A percentile compares a stretch with the other conserved stretches of the same genome.
phyloP scores from a whole-genome alignment of 2,329 filamentous ascomycete genomes.

The Neopestalotiopsis sp. region DNA sequence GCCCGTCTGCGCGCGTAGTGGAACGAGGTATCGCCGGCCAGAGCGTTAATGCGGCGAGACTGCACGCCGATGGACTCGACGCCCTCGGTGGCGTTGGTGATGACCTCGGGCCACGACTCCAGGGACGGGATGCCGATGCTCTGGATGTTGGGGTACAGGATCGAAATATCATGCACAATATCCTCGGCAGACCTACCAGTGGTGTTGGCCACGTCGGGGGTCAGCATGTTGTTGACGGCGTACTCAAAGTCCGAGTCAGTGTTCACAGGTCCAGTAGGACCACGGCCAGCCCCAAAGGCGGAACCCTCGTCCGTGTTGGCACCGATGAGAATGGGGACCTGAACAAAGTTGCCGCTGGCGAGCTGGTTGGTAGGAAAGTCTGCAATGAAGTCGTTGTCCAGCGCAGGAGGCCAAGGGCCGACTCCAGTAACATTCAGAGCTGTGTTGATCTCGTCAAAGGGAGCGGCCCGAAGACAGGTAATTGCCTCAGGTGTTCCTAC shows the following conservation, averaged over 20 bases:
- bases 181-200: slow-evolving; percentile 30
- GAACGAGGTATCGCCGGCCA: slow-evolving; percentile 36
- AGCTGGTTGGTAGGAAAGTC: slow-evolving; percentile 29
- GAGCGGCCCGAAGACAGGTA: slow-evolving; percentile 34
- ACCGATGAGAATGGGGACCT: slow-evolving; percentile 36
- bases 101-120: slow-evolving; percentile 37
- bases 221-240: slow-evolving; percentile 19
- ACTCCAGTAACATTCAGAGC: slow-evolving; percentile 26
- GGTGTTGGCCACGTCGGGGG: slow-evolving; percentile 13
- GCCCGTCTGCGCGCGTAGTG: slow-evolving; percentile 34
- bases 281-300: slow-evolving; percentile 23
- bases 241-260: slow-evolving; percentile 36
- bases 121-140: slow-evolving; percentile 41
- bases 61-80: slow-evolving; percentile 34
- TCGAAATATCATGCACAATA: slow-evolving; percentile 30
- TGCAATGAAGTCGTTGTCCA: slow-evolving; percentile 38
- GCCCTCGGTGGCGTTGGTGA: slow-evolving; percentile 32
- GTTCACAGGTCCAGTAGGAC: slow-evolving; percentile 30
- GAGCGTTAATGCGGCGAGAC: slow-evolving; percentile 35
- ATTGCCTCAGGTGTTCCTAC: slow-evolving; percentile 30
- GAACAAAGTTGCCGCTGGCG: slow-evolving; percentile 31
- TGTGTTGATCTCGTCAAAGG: slow-evolving; percentile 33
- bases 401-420: slow-evolving; percentile 28
- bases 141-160: slow-evolving; percentile 39
- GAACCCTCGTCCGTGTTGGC: slow-evolving; percentile 40